Evolutionary conservation across 164 flowering plant species (phyloP).

Genomic region (Annona squamosa): DNA sequence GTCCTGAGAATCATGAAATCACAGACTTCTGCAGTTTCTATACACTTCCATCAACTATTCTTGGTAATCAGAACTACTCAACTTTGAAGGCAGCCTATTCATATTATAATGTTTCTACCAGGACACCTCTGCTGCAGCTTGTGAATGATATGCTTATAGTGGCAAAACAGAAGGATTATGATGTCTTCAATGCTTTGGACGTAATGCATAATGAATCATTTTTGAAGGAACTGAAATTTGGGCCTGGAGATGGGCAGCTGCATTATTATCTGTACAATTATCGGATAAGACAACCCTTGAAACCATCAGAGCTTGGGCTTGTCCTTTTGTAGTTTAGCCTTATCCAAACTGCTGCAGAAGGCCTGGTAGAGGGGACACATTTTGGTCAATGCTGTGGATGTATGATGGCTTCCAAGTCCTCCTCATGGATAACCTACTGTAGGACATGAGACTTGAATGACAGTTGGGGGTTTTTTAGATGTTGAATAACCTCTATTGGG

Average conservation of each 20-base stretch:
- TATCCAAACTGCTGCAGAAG: neutral
- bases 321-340: constrained; percentile 33
- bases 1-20: constrained; percentile 38
- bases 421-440: neutral
- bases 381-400: neutral
- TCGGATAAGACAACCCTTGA: constrained; percentile 31
- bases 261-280: constrained; percentile 54
- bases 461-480: neutral
- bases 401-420: neutral
- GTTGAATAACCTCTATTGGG: neutral
- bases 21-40: constrained; percentile 57
- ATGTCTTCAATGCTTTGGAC: constrained; percentile 51
- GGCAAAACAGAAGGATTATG: constrained; percentile 41
- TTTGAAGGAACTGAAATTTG: constrained; percentile 48
- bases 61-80: constrained; percentile 42
- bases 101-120: constrained; percentile 41
- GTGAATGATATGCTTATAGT: constrained; percentile 52
- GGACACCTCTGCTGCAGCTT: constrained; percentile 48
- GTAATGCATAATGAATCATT: constrained; percentile 46
- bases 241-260: constrained; percentile 54
- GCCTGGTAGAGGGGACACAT: neutral
- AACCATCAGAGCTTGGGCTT: constrained; percentile 48
- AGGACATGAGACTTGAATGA: neutral
- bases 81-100: constrained; percentile 50
- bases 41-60: constrained; percentile 50